phyloP scores from a whole-genome alignment of 768 basidiomycete species.

The Russula foetens region DNA sequence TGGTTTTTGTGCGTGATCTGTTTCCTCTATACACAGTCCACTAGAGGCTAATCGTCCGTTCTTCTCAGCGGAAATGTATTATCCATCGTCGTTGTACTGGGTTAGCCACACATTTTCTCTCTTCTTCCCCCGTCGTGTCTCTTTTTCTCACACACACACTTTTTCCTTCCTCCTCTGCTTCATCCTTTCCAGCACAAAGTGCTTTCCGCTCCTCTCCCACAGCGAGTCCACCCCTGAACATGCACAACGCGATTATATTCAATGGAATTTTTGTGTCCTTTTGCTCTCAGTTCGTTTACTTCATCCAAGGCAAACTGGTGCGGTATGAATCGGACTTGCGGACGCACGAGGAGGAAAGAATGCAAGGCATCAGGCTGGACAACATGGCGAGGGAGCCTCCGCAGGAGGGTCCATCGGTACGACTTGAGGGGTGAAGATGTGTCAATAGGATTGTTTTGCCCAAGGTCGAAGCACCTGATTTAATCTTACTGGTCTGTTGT shows the following conservation, averaged over 20 bases:
- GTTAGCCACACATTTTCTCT: background rate
- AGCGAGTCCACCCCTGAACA: constrained; percentile 65
- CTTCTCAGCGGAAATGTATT: constrained; percentile 5
- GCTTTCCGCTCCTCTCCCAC: constrained; percentile 55
- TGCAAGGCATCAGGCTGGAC: too few relatives aligned
- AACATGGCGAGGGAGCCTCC: too few relatives aligned
- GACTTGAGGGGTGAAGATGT: too few relatives aligned
- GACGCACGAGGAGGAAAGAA: constrained; percentile 30
- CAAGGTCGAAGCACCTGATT: too few relatives aligned
- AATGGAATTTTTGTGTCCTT: constrained; percentile 44
- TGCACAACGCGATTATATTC: constrained; percentile 61
- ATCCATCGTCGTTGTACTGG: background rate
- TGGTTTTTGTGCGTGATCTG: constrained; percentile 58
- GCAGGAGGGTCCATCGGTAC: too few relatives aligned
- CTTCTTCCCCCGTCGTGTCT: background rate
- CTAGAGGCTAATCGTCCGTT: background rate
- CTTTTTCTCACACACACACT: too few relatives aligned
- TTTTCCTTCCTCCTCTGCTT: background rate
- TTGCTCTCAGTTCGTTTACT: constrained; percentile 36
- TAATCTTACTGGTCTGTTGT: too few relatives aligned
- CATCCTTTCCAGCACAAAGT: constrained; percentile 30
- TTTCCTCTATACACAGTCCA: too few relatives aligned
- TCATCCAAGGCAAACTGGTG: constrained; percentile 51
- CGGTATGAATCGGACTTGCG: constrained; percentile 56
- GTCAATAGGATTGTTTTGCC: too few relatives aligned